Evolutionary conservation across 352 stramenopile species (phyloP), one percentile per base, ranked within the genome.

Genomic region (Phytophthora meadii): DNA sequence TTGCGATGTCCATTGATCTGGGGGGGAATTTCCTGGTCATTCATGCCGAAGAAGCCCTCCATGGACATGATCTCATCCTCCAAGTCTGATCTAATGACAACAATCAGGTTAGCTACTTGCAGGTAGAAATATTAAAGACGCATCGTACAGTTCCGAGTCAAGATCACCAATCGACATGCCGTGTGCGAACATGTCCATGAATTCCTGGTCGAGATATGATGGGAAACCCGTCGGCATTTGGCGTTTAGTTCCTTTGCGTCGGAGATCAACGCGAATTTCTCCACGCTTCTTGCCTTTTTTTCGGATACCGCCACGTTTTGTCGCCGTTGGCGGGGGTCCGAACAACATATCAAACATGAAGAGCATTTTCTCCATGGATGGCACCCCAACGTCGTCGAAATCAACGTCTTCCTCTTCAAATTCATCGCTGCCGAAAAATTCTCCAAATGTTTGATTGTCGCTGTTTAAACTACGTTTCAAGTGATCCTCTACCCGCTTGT

Each of bases 271-370:
- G 4, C 49, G 47, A 5, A 74, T 52, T 10, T 46, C 55, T 14
- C 53, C 39, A 15, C 12, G 19, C 17, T 76, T 72, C 32, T 51
- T 62, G 12, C 32, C 9, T 36, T 51, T 69, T 22, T 30, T 60
- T 14, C 15, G 48, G 15, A 46, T 53, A 0, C 49, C 5, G 5
- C 12, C 40, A 6, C 19, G 19, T 27, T 41, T 24, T 53, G 51
- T 44, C 32, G 32, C 4, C 59, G 46, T 30, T 46, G 44, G 41
- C 46, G 49, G 30, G 4, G 40, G 12, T 1, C 74, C 74, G 65
- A 91, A 91, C 63, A 91, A 62, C 78, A 91, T 86, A 54, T 91
- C 68, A 32, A 91, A 91, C 82, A 91, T 88, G 62, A 81, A 79
- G 36, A 91, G 78, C 82, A 91, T 91, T 45, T 89, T 81, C 5